Conservation (phyloP, 768 basidiomycete genomes). For the Daedaleopsis sinensis region DNA sequence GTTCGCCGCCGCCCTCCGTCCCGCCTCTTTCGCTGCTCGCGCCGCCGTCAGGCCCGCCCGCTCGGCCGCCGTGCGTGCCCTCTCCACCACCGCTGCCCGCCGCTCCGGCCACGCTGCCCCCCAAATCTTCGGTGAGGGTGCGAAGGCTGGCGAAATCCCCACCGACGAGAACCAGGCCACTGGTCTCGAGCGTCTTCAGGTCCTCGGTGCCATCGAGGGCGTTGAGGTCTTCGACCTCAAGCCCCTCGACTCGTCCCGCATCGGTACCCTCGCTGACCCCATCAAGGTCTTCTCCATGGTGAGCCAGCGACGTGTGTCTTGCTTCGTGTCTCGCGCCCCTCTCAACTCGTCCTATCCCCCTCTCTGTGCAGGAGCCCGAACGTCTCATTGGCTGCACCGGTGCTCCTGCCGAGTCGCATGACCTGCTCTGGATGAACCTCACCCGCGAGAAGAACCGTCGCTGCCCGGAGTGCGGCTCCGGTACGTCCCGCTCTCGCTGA, state of each 20-base stretch:
- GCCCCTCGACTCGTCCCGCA: conserved; percentile 79
- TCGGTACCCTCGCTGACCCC: conserved; percentile 88
- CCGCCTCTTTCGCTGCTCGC: conserved; percentile 28
- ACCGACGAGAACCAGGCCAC: conserved; percentile 91
- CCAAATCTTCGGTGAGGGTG: conserved; percentile 70
- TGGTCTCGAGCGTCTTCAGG: conserved; percentile 94
- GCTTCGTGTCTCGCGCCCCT: neutral
- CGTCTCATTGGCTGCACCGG: conserved; percentile 96
- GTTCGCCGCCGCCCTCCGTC: conserved; percentile 34
- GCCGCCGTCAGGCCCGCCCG: conserved; percentile 26
- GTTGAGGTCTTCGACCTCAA: conserved; percentile 88
- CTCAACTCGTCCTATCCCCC: conserved; percentile 13
- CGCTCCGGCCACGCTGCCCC: conserved; percentile 63
- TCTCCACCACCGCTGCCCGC: conserved; percentile 59
- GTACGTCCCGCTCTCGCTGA: conserved; percentile 46
- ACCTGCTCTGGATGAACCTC: conserved; percentile 83
- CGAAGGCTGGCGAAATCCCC: conserved; percentile 73
- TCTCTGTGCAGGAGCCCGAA: conserved; percentile 59
- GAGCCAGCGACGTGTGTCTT: conserved; percentile 10
- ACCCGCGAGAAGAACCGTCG: conserved; percentile 68
- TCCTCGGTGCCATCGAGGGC: conserved; percentile 87
- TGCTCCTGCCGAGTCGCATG: conserved; percentile 93
- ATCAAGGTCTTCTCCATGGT: conserved; percentile 88
- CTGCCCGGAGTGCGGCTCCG: conserved; percentile 93
- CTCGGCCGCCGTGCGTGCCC: conserved; percentile 44